These are phyloP conservation scores for Jackrogersella minutella DNA, from an alignment of 495 filamentous ascomycete genomes.

Conservation along the genomic window DNA sequence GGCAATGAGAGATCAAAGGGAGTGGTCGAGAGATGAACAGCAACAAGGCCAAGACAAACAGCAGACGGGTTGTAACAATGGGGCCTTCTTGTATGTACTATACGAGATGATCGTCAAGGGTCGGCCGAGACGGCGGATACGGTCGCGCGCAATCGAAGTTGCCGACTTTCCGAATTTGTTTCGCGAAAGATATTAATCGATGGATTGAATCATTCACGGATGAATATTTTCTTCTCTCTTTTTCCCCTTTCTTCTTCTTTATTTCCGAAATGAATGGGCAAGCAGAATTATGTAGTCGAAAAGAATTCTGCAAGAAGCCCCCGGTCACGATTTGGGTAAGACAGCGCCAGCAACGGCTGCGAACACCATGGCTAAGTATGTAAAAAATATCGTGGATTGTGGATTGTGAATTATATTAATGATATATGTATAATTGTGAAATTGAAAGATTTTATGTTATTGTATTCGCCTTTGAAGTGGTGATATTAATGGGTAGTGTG, in stretches of 20 bases:
- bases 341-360: slow-evolving; percentile 12
- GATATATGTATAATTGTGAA: slow-evolving; percentile 9
- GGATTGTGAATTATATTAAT: too few species aligned
- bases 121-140: slow-evolving; percentile 9
- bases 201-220: background rate
- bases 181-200: background rate
- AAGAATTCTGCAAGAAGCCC: slow-evolving; percentile 14
- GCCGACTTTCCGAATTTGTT: background rate
- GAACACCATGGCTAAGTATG: slow-evolving; percentile 23
- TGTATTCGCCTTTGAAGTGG: background rate
- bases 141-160: slow-evolving; percentile 10
- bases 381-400: too few species aligned
- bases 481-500: too few species aligned
- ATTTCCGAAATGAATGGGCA: background rate
- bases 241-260: too few species aligned
- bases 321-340: slow-evolving; percentile 31
- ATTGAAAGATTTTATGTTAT: background rate
- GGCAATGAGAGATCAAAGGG: slow-evolving; percentile 9
- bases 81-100: slow-evolving; percentile 7
- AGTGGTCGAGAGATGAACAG: slow-evolving; percentile 1
- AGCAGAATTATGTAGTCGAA: slow-evolving; percentile 9
- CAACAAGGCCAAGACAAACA: slow-evolving; percentile 14
- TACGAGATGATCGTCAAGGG: slow-evolving; percentile 11
- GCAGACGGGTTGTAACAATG: slow-evolving; percentile 14
- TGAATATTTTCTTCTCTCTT: background rate